Conservation (phyloP, 1,139 yeast species). For the Candida albicans region DNA sequence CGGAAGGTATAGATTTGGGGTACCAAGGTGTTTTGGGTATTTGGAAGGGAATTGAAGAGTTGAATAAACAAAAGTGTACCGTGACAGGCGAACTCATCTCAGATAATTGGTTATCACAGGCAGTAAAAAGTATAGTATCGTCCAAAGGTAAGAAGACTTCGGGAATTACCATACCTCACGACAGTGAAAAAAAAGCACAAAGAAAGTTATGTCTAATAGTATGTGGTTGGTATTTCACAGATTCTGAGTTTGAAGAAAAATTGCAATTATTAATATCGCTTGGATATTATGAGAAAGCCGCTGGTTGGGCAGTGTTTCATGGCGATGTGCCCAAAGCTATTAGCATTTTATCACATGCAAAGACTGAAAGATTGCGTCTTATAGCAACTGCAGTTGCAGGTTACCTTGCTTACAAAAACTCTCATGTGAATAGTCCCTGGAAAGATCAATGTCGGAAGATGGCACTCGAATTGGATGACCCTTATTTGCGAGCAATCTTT, state of each 20-base stretch:
- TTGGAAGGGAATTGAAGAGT: conserved; percentile 78
- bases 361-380: conserved; percentile 62
- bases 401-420: conserved; percentile 71
- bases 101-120: conserved; percentile 48
- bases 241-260: conserved; percentile 71
- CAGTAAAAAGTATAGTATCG: conserved; percentile 42
- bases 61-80: conserved; percentile 56
- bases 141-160: conserved; percentile 47
- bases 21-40: conserved; percentile 86
- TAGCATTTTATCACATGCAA: conserved; percentile 60
- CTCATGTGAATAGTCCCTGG: conserved; percentile 77
- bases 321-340: conserved; percentile 85
- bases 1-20: conserved; percentile 73
- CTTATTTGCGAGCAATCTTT: conserved; percentile 87
- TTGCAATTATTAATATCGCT: conserved; percentile 54
- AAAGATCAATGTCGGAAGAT: conserved; percentile 86
- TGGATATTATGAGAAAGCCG: conserved; percentile 83
- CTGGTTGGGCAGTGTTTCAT: conserved; percentile 97
- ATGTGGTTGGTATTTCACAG: conserved; percentile 89
- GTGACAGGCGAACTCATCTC: conserved; percentile 31
- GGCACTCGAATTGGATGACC: conserved; percentile 85
- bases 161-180: conserved; percentile 45
- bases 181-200: conserved; percentile 57
- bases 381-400: conserved; percentile 97
- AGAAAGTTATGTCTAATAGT: conserved; percentile 79